Conservation (phyloP, 2,329 filamentous ascomycete species). For the Claviceps pazoutovae region DNA sequence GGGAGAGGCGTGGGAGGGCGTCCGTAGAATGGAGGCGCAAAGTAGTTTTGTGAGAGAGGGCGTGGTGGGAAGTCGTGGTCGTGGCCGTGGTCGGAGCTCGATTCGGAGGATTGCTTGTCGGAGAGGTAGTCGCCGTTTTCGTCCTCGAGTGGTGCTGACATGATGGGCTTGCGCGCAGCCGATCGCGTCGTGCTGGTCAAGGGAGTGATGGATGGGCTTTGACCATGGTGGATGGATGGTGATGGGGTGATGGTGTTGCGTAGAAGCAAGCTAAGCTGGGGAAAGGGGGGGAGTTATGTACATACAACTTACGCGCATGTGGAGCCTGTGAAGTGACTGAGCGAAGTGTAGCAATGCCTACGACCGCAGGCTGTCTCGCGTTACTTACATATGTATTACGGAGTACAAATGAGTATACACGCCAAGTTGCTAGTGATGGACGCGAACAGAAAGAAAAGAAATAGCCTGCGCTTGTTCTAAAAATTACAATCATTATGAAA, state of each 20-base stretch:
- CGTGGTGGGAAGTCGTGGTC: constrained; percentile 25
- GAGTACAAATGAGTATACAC: too few species aligned
- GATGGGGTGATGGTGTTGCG: background rate
- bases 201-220: background rate
- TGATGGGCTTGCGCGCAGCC: constrained; percentile 6
- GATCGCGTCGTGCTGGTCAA: background rate
- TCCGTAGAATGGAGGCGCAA: constrained; percentile 86
- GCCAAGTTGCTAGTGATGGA: too few species aligned
- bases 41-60: constrained; percentile 39
- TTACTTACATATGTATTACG: too few species aligned
- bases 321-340: background rate
- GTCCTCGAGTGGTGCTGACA: constrained; percentile 23
- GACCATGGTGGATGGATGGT: background rate
- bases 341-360: background rate
- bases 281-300: background rate
- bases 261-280: background rate
- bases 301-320: background rate
- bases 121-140: constrained; percentile 22
- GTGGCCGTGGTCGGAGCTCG: constrained; percentile 4
- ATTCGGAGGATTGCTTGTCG: constrained; percentile 18
- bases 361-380: too few species aligned
- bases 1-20: constrained; percentile 89
- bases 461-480: background rate
- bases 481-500: background rate
- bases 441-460: background rate